Evolutionary conservation across 1,139 yeast genomes (phyloP), one percentile per base, ranked within the genome.

Genomic region (Taiozyma sp.): DNA sequence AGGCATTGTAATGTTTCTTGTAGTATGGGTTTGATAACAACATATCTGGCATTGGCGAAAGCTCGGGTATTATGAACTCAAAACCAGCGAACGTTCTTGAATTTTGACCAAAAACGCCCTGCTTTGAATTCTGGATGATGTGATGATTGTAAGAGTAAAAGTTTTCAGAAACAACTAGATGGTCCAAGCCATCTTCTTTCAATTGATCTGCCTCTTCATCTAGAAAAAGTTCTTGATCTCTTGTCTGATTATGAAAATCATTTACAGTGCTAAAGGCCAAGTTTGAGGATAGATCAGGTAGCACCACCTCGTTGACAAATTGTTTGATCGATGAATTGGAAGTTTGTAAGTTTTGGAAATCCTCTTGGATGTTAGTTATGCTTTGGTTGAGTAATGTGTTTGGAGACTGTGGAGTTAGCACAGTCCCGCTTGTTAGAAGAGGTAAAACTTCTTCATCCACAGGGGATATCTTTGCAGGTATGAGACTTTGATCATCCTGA

Each of bases 1-100:
- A 87, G 59, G 83, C 84, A 56, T 82, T 82, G 69, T 87, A 81
- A 24, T 84, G 70, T 34, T 53, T 48, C 41, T 50, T 58, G 43
- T 56, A 59, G n/a, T 42, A 42, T 10, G 57, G 56, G 24, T 56
- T 56, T 12, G 55, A 43, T 28, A 49, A 44, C 3, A 60, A 45
- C 7, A 59, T 22, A 39, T 60, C 63, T 2, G 63, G 63, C 2
- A 57, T n/a, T 5, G 57, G 57, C 2, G 34, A 5, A 1, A 58
- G 34, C 8, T 46, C 22, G 9, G 51, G 51, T 14, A 57, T 55
- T 9, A 58, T 41, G 1, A 48, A 29, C 22, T 52, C 57, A 34
- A 58, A 56, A 1, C 59, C 61, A 9, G 53, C 48, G 32, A 46
- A 16, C 22, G 3, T 24, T 19, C 23, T 36, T 3, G 13, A 8